A percentile compares a stretch with the other conserved stretches of the same genome.
Evolutionary conservation across 306 rosid species (phyloP).

Genomic region (Chamaecrista fasciculata): DNA sequence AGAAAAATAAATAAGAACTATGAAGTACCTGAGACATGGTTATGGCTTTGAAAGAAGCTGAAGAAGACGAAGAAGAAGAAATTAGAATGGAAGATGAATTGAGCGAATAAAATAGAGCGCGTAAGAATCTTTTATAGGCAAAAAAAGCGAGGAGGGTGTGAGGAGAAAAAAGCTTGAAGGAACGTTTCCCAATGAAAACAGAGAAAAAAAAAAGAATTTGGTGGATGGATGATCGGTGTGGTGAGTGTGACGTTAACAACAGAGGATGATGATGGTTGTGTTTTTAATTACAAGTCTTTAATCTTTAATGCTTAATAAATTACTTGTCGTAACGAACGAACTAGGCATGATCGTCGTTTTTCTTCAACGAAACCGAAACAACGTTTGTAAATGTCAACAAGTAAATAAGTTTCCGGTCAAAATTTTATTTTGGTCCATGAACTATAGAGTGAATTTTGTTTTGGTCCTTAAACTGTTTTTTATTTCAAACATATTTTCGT

Average conservation of each 20-base stretch:
- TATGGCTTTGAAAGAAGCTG: constrained; percentile 2
- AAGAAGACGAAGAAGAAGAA: not conserved
- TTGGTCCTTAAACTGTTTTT: too few relatives aligned
- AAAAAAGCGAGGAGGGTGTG: not conserved
- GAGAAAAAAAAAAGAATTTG: not conserved
- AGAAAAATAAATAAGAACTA: not conserved
- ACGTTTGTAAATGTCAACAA: too few relatives aligned
- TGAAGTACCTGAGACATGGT: constrained; percentile 36
- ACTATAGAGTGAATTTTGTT: too few relatives aligned
- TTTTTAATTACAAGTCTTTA: too few relatives aligned
- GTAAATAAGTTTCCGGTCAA: too few relatives aligned
- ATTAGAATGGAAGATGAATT: not conserved
- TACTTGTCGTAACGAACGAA: not conserved
- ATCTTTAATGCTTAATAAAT: not conserved
- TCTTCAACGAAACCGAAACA: too few relatives aligned
- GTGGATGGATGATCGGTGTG: not conserved
- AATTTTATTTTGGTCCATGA: too few relatives aligned
- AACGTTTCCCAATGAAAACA: not conserved
- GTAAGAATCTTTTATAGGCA: constrained; percentile 23
- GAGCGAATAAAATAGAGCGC: not conserved
- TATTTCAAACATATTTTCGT: too few relatives aligned
- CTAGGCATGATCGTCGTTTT: not conserved
- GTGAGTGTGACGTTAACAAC: not conserved
- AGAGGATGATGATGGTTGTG: not conserved
- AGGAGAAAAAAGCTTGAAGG: not conserved